Evolutionary conservation across 352 stramenopile genomes (phyloP).

Genomic region (Thraustotheca clavata): DNA sequence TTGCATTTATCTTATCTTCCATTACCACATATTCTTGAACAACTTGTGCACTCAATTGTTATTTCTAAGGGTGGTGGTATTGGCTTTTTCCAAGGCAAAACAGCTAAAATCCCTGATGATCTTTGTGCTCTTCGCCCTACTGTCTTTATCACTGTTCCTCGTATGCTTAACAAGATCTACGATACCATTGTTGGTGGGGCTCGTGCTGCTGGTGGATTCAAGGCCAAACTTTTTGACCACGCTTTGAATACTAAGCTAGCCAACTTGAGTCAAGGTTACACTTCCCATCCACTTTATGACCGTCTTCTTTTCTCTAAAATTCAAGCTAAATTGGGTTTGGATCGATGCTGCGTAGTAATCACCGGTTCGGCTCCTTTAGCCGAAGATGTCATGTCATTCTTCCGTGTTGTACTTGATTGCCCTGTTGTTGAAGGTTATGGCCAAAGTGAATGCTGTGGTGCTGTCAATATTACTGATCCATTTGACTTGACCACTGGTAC

Average conservation of each 20-base stretch:
- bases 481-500: slow-evolving; percentile 44
- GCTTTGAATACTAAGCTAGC: slow-evolving; percentile 54
- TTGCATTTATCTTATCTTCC: slow-evolving; percentile 76
- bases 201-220: slow-evolving; percentile 44
- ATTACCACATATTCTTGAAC: slow-evolving; percentile 87
- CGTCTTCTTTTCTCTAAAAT: slow-evolving; percentile 86
- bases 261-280: slow-evolving; percentile 36
- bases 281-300: slow-evolving; percentile 78
- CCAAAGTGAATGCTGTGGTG: slow-evolving; percentile 79
- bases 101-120: slow-evolving; percentile 74
- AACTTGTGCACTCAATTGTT: slow-evolving; percentile 32
- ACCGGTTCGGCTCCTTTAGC: slow-evolving; percentile 79
- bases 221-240: slow-evolving; percentile 67
- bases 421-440: slow-evolving; percentile 83
- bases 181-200: slow-evolving; percentile 62
- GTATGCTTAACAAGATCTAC: slow-evolving; percentile 87
- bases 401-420: slow-evolving; percentile 68
- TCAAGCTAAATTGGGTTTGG: slow-evolving; percentile 67
- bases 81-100: slow-evolving; percentile 75
- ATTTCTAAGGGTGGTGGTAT: slow-evolving; percentile 55
- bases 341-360: slow-evolving; percentile 61
- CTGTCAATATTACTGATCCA: slow-evolving; percentile 38
- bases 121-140: slow-evolving; percentile 70
- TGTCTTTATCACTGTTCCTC: slow-evolving; percentile 67
- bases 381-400: slow-evolving; percentile 77